These are phyloP conservation scores for Chrysoporthe puriensis DNA, from an alignment of 2,329 filamentous ascomycete species.

Conservation along the genomic window DNA sequence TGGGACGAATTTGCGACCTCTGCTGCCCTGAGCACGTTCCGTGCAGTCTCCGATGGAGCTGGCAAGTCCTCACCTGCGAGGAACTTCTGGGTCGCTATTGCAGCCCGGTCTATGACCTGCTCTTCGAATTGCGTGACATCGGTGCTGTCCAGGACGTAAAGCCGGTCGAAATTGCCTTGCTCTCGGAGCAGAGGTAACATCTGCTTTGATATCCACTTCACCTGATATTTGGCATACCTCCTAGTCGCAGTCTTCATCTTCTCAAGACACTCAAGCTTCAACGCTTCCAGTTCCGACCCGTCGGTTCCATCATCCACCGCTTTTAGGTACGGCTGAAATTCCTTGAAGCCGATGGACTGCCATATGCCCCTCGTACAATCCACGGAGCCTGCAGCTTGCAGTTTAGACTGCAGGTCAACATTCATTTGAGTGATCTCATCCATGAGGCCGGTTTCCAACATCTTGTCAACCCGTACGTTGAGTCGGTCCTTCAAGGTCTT, in stretches of 20 bases:
- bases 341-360: slow-evolving; percentile 96
- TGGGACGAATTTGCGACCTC: slow-evolving; percentile 56
- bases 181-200: slow-evolving; percentile 70
- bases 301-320: slow-evolving; percentile 43
- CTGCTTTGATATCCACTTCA: slow-evolving; percentile 85
- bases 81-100: slow-evolving; percentile 64
- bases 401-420: slow-evolving; percentile 40
- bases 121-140: slow-evolving; percentile 64
- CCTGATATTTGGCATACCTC: slow-evolving; percentile 84
- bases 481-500: slow-evolving; percentile 71
- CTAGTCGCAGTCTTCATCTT: slow-evolving; percentile 81
- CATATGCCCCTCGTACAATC: slow-evolving; percentile 86
- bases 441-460: slow-evolving; percentile 65
- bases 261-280: slow-evolving; percentile 67
- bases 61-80: slow-evolving; percentile 61
- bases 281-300: slow-evolving; percentile 50
- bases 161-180: slow-evolving; percentile 54
- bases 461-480: slow-evolving; percentile 78
- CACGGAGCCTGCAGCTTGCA: slow-evolving; percentile 53
- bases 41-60: slow-evolving; percentile 51
- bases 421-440: slow-evolving; percentile 54
- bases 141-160: slow-evolving; percentile 84
- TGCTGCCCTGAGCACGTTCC: slow-evolving; percentile 54
- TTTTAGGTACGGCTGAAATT: slow-evolving; percentile 75
- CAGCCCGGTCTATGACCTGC: slow-evolving; percentile 68